Percentiles rank a stretch among this genome's conserved stretches.
phyloP scores from a whole-genome alignment of 805 yeast genomes.

The Candida insectalens region DNA sequence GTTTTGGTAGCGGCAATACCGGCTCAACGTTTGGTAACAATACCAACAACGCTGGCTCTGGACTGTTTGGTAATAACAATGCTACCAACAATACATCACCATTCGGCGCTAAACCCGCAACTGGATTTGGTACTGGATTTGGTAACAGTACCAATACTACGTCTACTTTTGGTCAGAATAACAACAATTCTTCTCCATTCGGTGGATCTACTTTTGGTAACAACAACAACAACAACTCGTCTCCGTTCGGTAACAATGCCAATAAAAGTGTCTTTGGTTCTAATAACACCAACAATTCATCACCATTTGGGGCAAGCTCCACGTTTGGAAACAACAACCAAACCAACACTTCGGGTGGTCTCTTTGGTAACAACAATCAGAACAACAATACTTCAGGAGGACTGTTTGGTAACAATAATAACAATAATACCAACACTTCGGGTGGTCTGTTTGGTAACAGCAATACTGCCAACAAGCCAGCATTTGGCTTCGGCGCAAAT shows the following conservation, averaged over 20 bases:
- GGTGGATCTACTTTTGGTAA: constrained; percentile 1
- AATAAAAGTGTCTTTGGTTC: constrained; percentile 17
- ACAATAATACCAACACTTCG: constrained; percentile 9
- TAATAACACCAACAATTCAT: constrained; percentile 13
- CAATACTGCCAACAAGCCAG: constrained; percentile 4
- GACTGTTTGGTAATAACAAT: constrained; percentile 27
- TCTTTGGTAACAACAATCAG: constrained; percentile 18
- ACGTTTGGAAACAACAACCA: constrained; percentile 24
- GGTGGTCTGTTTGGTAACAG: constrained; percentile 24
- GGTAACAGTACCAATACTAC: constrained; percentile 23
- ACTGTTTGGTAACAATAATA: constrained; percentile 22
- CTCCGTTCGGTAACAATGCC: constrained; percentile 4
- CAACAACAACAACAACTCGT: constrained; percentile 4
- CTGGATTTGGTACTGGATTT: constrained; percentile 20
- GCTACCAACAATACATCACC: constrained; percentile 9
- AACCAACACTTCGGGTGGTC: constrained; percentile 27
- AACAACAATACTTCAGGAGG: constrained; percentile 18
- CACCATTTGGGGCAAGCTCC: constrained; percentile 24
- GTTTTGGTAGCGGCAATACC: constrained; percentile 2
- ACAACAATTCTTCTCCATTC: constrained; percentile 24
- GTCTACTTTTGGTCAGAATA: constrained; percentile 3
- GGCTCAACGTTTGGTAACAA: constrained; percentile 19
- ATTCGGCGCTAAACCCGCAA: constrained; percentile 9
- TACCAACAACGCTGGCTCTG: constrained; percentile 20
- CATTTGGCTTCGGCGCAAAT: constrained; percentile 27